Base-by-base conservation (phyloP, 371 early-diverging fungal genomes). In the Mucor lusitanicus region DNA sequence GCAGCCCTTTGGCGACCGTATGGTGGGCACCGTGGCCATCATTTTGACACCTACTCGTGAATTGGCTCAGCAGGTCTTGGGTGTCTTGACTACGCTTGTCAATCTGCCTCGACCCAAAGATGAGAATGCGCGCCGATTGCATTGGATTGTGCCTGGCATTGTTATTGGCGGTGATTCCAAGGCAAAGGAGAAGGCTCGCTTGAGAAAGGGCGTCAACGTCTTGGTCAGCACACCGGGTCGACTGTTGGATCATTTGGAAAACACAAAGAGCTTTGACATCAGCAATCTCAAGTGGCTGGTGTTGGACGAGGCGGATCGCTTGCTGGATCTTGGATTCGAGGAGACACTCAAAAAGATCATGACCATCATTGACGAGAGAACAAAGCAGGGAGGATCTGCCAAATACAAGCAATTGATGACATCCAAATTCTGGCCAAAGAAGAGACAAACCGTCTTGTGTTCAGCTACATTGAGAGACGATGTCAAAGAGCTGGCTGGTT, bases 171-270 rank as follows among this genome's bases (percentile, higher is more conserved):
- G 99, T 21, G 97, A 95, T 69, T 94, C 91, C 70, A 94, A 93
- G 72, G 88, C 91, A 59, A 91, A 94, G 0, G 97, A 98, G 77
- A 97, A 97, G 85, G 92, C 94, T 17, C 86, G 97, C 46, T 77
- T 92, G 55, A 90, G 97, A 74, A 95, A 95, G 75, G 95, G 97
- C n/a, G 88, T 94, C 44, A 94, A 95, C 59, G 85, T 99, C 15
- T 80, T 99, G 42, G 94, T 99, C 23, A 96, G 97, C 21, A 99
- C 99, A 1, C 99, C 99, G 1, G 99, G 99, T 40, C 89, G 99
- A 50, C 80, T 99, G 42, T 86, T 99, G 78, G 99, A 99, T 82
- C 92, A 99, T 72, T 71, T 98, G 67, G 90, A 93, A 70, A 94
- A 94, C 68, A 98, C 95, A 64, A 87, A 88, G 75, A 87, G 90